Conservation (phyloP, 1,284 basidiomycete genomes). For the Mycena citricolor region DNA sequence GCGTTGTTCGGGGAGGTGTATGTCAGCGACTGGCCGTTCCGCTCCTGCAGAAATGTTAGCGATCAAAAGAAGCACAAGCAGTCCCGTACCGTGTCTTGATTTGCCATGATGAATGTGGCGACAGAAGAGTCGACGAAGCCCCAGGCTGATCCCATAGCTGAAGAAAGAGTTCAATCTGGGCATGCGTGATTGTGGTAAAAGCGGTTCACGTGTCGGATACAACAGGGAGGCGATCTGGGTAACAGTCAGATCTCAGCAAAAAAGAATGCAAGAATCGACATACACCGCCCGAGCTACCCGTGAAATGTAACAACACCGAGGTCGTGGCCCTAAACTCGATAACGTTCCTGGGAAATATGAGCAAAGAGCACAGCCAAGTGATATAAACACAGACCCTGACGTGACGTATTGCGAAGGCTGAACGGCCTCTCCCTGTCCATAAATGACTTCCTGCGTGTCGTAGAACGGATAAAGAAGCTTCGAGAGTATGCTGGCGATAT, state of each 20-base stretch:
- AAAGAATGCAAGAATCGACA: slow-evolving; percentile 45
- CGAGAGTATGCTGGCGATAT: slow-evolving; percentile 3
- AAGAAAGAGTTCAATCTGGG: slow-evolving; percentile 1
- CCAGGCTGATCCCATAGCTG: slow-evolving; percentile 51
- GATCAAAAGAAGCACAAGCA: not conserved
- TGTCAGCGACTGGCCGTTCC: slow-evolving; percentile 48
- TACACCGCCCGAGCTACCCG: slow-evolving; percentile 41
- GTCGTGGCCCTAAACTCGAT: slow-evolving; percentile 69
- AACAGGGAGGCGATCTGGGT: slow-evolving; percentile 13
- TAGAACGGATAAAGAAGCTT: slow-evolving; percentile 8
- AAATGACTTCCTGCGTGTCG: slow-evolving; percentile 53
- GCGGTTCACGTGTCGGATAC: slow-evolving; percentile 10
- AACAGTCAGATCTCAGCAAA: slow-evolving; percentile 34
- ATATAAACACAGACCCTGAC: slow-evolving; percentile 47
- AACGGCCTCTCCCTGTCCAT: slow-evolving; percentile 50
- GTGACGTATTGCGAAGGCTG: slow-evolving; percentile 53
- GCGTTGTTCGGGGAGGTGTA: slow-evolving; percentile 60
- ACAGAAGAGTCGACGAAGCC: slow-evolving; percentile 31
- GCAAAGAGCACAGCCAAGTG: too few relatives aligned
- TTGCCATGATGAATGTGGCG: slow-evolving; percentile 67
- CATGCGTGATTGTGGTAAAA: not conserved
- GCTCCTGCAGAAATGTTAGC: slow-evolving; percentile 34
- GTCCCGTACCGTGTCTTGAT: slow-evolving; percentile 65
- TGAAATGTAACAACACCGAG: slow-evolving; percentile 50
- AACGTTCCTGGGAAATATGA: slow-evolving; percentile 48